Base-by-base conservation (phyloP, 257 asterid species). In the Plantago elongata region DNA sequence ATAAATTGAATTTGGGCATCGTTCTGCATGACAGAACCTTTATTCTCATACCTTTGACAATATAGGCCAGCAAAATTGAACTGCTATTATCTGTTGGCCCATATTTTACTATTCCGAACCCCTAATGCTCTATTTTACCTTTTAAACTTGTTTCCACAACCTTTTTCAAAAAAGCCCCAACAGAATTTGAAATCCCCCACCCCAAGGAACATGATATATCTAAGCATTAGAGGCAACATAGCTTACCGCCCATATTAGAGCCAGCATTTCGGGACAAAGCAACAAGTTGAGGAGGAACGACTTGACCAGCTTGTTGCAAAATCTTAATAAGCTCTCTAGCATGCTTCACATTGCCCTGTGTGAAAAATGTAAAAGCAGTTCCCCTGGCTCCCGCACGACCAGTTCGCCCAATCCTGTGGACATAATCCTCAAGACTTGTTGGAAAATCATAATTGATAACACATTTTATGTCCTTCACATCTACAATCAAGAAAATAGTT, bases 361-460 rank as follows among this genome's bases (percentile, higher is more conserved):
- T 90, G 81, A 90, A 85, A 78, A 87, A 87, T 8, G 95, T 78
- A 76, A 80, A 80, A 52, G 96, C 91, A 7, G 82, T 87, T 63
- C 97, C 96, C 14, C 60, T 84, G 13, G 96, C 95, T 64, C 97
- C 97, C 16, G 97, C 96, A 67, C 97, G 95, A 38, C 97, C 97
- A 54, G 97, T 90, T 71, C 97, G 80, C 34, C 97, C 97, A 69
- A 90, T 90, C 78, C 97, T 82, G 70, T 85, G 97, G 54, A 90
- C 94, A 66, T 90, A 90, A 83, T 90, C 97, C 81, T 90, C 97
- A 12, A 90, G 92, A 40, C 79, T 73, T 4, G 95, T 77, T 51
- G 97, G 97, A 48, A 90, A 90, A 77, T 90, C 97, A 59, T 83
- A 90, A 75, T 90, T 90, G 74, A 90, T 71, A 5, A 90, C 97